Evolutionary conservation across 176 grass and related monocot genomes (phyloP).

Genomic region (Melocanna baccifera): DNA sequence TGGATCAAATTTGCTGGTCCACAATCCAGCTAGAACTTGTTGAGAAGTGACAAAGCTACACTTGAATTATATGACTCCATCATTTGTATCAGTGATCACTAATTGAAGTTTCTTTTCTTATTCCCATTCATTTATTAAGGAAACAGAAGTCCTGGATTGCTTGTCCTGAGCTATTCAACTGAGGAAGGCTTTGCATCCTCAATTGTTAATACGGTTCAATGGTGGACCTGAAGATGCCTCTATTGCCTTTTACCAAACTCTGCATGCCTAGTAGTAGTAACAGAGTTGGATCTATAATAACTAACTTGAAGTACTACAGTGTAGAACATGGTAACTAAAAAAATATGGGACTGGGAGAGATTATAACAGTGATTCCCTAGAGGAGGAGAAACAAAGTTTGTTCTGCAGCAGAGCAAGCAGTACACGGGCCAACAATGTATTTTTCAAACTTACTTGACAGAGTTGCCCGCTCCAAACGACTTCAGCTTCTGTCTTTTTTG

Average conservation of each 20-base stretch:
- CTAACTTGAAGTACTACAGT: neutral
- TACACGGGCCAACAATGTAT: neutral
- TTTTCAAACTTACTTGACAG: neutral
- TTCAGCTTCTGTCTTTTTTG: too few species aligned
- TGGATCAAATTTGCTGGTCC: neutral
- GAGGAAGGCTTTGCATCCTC: neutral
- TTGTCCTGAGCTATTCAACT: conserved; percentile 3
- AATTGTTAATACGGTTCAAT: neutral
- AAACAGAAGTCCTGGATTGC: neutral
- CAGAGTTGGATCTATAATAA: neutral
- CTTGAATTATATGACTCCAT: neutral
- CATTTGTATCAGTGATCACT: neutral
- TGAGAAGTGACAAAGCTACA: neutral
- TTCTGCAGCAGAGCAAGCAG: neutral
- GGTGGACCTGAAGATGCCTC: neutral
- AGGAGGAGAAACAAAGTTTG: neutral
- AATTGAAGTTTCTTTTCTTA: neutral
- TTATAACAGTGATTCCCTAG: neutral
- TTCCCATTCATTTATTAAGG: neutral
- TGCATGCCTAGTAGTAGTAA: neutral
- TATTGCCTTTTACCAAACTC: neutral
- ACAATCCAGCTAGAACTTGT: neutral
- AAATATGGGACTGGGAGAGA: neutral
- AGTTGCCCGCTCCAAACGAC: neutral
- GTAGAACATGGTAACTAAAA: neutral